phyloP scores from a whole-genome alignment of 257 asterid species.

The Nicotiana benthamiana region DNA sequence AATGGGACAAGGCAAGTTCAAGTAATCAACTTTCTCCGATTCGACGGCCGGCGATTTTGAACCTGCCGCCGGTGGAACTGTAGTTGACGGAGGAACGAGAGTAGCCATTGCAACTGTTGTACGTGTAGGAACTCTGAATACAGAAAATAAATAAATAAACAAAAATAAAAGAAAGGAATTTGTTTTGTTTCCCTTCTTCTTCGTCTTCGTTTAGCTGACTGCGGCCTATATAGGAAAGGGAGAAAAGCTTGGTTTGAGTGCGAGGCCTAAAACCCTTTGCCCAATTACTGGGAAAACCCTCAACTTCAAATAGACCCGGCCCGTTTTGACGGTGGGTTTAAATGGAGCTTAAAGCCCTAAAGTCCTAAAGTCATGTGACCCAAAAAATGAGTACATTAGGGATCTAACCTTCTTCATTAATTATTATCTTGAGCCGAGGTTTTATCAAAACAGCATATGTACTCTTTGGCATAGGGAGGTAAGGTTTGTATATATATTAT shows the following conservation, averaged over 20 bases:
- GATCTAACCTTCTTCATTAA: no score
- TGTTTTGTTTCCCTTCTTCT: conserved; percentile 12
- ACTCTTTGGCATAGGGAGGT: no score
- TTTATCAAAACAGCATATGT: no score
- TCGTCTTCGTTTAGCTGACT: neutral
- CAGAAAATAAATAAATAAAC: neutral
- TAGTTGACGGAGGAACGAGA: conserved; percentile 34
- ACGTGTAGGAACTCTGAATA: neutral
- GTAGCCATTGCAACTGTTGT: conserved; percentile 49
- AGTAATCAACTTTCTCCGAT: conserved; percentile 57
- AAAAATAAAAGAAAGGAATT: neutral
- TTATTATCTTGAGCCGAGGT: no score
- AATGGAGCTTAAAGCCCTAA: no score
- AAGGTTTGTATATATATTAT: no score
- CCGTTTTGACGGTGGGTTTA: conserved; percentile 4
- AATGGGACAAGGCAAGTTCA: conserved; percentile 83
- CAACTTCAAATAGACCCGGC: conserved; percentile 26
- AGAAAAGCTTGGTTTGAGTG: neutral
- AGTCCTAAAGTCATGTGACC: no score
- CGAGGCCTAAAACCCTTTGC: conserved; percentile 41
- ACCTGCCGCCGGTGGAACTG: conserved; percentile 34
- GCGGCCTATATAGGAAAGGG: conserved; percentile 14
- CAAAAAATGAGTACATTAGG: no score
- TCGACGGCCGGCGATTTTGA: conserved; percentile 22
- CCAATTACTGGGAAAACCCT: conserved; percentile 41